phyloP scores from a whole-genome alignment of 345 rosid genomes.

The Anacardium occidentale region DNA sequence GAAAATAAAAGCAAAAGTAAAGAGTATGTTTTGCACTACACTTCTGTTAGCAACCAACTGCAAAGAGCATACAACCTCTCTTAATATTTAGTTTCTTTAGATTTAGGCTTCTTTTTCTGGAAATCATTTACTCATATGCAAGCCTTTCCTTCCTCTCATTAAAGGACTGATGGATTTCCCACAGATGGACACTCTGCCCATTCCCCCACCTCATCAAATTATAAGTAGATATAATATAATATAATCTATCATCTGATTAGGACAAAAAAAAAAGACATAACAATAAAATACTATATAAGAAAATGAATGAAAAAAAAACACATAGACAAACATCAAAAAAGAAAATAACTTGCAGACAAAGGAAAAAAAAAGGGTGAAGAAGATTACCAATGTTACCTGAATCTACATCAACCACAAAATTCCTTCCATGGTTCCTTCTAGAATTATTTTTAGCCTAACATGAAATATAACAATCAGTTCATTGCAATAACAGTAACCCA shows the following conservation, averaged over 20 bases:
- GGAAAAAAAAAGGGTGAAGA: background rate
- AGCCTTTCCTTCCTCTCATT: background rate
- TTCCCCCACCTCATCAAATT: background rate
- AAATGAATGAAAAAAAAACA: background rate
- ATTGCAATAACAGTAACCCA: background rate
- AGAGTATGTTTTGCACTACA: background rate
- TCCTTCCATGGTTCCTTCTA: slow-evolving; percentile 41
- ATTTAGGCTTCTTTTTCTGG: background rate
- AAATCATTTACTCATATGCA: too few species aligned
- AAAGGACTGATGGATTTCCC: background rate
- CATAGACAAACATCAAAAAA: background rate
- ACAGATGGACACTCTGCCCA: background rate
- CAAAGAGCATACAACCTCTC: background rate
- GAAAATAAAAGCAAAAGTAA: background rate
- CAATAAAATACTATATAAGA: background rate
- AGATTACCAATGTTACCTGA: slow-evolving; percentile 45
- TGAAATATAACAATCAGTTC: slow-evolving; percentile 18
- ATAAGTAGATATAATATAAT: background rate
- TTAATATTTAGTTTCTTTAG: background rate
- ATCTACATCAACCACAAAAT: slow-evolving; percentile 58
- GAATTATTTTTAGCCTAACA: slow-evolving; percentile 78
- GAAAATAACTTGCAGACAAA: background rate
- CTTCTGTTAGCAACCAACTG: background rate
- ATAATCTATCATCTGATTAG: background rate
- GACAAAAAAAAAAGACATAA: too few species aligned